These are phyloP conservation scores for Sclerotinia nivalis DNA, from an alignment of 2,329 filamentous ascomycete species.

Conservation along the genomic window DNA sequence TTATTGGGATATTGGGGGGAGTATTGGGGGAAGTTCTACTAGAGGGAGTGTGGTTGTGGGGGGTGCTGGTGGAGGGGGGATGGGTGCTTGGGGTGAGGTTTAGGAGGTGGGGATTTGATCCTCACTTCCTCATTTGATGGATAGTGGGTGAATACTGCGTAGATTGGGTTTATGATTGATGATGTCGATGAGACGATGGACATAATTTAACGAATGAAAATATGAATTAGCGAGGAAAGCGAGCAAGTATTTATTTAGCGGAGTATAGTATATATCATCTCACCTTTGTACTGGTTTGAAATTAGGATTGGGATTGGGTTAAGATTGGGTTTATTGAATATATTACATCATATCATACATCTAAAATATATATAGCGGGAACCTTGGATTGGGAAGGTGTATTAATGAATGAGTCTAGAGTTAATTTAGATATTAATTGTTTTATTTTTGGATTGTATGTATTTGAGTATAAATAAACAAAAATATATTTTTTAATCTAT, in stretches of 20 bases:
- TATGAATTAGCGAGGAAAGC: background rate
- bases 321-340: background rate
- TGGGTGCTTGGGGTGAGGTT: slow-evolving; percentile 12
- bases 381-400: background rate
- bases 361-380: background rate
- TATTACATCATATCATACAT: background rate
- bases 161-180: background rate
- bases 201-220: background rate
- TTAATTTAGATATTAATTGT: background rate
- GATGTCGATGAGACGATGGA: background rate
- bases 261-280: background rate
- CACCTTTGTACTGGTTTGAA: background rate
- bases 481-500: too few relatives aligned
- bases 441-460: background rate
- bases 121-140: too few relatives aligned
- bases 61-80: slow-evolving; percentile 51
- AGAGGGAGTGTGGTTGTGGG: slow-evolving; percentile 71
- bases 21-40: slow-evolving; percentile 61
- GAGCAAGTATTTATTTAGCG: background rate
- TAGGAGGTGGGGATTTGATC: background rate
- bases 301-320: too few relatives aligned
- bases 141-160: too few relatives aligned
- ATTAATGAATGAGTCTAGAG: too few relatives aligned
- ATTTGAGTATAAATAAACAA: too few relatives aligned
- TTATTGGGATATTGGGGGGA: slow-evolving; percentile 82